phyloP scores from a whole-genome alignment of 495 filamentous ascomycete species.

The Letharia columbiana region DNA sequence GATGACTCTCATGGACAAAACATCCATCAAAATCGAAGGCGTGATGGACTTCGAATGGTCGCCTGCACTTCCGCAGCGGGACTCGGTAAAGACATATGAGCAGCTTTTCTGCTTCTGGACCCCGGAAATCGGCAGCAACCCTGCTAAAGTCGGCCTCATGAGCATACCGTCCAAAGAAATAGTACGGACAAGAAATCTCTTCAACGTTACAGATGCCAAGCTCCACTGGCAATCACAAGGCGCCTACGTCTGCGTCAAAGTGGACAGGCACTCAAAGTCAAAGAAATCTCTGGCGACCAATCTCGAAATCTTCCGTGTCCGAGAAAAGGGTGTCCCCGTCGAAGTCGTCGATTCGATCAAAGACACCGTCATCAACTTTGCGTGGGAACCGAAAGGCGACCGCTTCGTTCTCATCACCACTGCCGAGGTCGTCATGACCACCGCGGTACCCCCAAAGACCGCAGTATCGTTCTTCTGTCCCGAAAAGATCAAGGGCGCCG shows the following conservation, averaged over 20 bases:
- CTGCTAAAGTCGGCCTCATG: slow-evolving; percentile 95
- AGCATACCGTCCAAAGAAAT: slow-evolving; percentile 88
- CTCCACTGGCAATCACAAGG: slow-evolving; percentile 95
- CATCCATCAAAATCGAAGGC: slow-evolving; percentile 84
- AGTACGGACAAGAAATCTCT: slow-evolving; percentile 87
- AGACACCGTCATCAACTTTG: slow-evolving; percentile 97
- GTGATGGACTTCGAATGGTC: slow-evolving; percentile 98
- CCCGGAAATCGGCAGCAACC: slow-evolving; percentile 94
- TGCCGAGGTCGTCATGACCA: slow-evolving; percentile 66
- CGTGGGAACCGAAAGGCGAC: slow-evolving; percentile 96
- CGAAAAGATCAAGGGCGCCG: slow-evolving; percentile 73
- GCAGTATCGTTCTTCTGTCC: slow-evolving; percentile 92
- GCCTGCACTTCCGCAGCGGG: slow-evolving; percentile 66
- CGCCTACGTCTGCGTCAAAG: slow-evolving; percentile 93
- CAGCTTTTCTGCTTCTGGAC: slow-evolving; percentile 98
- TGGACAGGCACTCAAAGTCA: slow-evolving; percentile 96
- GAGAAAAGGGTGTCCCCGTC: slow-evolving; percentile 93
- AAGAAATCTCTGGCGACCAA: slow-evolving; percentile 97
- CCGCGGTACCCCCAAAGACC: slow-evolving; percentile 88
- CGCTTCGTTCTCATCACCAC: slow-evolving; percentile 96
- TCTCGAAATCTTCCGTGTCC: slow-evolving; percentile 93
- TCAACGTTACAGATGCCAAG: slow-evolving; percentile 96
- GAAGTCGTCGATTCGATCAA: slow-evolving; percentile 96
- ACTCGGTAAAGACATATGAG: slow-evolving; percentile 80
- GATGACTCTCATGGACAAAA: slow-evolving; percentile 86